Base-by-base conservation (phyloP, 164 flowering plant species). In the Amborella trichopoda region DNA sequence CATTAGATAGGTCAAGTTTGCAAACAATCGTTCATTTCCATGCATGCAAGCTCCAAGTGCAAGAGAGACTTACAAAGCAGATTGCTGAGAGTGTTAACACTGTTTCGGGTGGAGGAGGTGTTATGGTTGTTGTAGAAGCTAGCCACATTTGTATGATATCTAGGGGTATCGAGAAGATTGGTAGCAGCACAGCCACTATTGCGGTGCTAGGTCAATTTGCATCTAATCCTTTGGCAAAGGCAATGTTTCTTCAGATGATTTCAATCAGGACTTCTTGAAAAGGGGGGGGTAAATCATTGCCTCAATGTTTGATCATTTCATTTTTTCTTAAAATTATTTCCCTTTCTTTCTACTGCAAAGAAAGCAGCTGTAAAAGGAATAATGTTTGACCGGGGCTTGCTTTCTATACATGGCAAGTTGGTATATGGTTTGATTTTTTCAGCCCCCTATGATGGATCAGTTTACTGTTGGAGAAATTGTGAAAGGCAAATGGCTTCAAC, bases 31-130 rank as follows among this genome's bases (percentile, higher is more conserved):
- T 84, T 18, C 83, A 79, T 54, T 84, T 77, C 38, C 65, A 74
- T 65, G 89, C 95, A 36, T 80, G 75, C 67, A 79, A 81, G 73
- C 99, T 93, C 48, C 99, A 93, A 68, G 94, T 93, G 19, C 99
- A 88, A 58, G 99, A 93, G 64, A 71, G 96, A 55, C 76, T 93
- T 12, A 84, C 90, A 21, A 61, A 84, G 67, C 96, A 84, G 70
- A 83, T 93, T 49, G 95, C 95, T 1, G 94, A 93, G 66, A 75
- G 88, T 0, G 80, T 73, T 55, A 70, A 90, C 25, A 67, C 79
- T 1, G 20, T 74, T 4, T 62, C 76, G 40, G 81, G 82, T 5
- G 65, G 39, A 20, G 22, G 60, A 40, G 89, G 80, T 58, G 78
- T 88, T 32, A 84, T 93, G 61, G 95, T 84, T 12, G 95, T 83